Conservation (phyloP, 2,329 filamentous ascomycete genomes). For the Exophiala viscosa region DNA sequence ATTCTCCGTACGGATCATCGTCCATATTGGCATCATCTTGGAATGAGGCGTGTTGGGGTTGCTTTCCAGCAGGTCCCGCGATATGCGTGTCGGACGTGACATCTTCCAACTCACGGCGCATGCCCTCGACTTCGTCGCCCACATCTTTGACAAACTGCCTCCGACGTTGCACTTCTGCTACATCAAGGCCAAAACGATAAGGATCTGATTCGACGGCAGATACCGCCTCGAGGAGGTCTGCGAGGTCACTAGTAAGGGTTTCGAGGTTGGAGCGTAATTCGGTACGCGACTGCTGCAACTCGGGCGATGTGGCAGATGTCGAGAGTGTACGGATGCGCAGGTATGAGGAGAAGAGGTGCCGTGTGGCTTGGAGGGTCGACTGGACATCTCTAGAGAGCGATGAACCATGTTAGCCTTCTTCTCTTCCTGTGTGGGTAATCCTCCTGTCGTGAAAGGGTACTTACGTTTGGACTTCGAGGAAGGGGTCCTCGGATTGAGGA, state of each 20-base stretch:
- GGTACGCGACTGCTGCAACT: constrained; percentile 59
- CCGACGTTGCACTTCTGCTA: constrained; percentile 75
- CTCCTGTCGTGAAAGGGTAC: constrained; percentile 12
- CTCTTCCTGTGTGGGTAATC: constrained; percentile 1
- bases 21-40: constrained; percentile 42
- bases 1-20: constrained; percentile 68
- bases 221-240: constrained; percentile 83
- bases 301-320: constrained; percentile 66
- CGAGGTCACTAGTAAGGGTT: constrained; percentile 78
- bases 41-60: constrained; percentile 25
- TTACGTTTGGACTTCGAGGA: constrained; percentile 48
- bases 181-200: constrained; percentile 77
- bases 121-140: constrained; percentile 81
- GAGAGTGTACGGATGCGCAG: constrained; percentile 88
- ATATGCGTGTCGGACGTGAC: constrained; percentile 32
- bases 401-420: constrained; percentile 4
- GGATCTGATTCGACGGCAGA: constrained; percentile 83
- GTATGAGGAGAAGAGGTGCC: constrained; percentile 89
- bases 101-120: constrained; percentile 75
- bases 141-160: constrained; percentile 82
- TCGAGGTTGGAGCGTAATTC: constrained; percentile 76
- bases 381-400: constrained; percentile 70
- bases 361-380: constrained; percentile 71
- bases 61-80: constrained; percentile 37
- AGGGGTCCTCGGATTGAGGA: constrained; percentile 38